A percentile compares a stretch with the other conserved stretches of the same genome.
These are phyloP conservation scores for Tremella fuciformis DNA, from an alignment of 768 basidiomycete genomes.

Conservation along the genomic window DNA sequence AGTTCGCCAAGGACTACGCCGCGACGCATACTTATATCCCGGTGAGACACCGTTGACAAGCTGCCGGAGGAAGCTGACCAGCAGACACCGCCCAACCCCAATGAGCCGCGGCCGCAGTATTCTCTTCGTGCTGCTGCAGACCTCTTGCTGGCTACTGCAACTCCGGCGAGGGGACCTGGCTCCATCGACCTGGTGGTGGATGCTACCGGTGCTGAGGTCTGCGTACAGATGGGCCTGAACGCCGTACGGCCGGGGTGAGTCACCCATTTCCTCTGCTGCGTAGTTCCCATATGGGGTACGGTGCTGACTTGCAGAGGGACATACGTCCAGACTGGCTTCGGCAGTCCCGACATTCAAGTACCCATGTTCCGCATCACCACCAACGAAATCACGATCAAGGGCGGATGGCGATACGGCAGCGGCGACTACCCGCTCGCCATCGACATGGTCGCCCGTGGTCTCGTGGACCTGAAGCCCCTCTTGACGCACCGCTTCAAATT, in stretches of 20 bases:
- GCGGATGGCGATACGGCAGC: conserved; percentile 70
- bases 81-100: conserved; percentile 53
- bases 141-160: conserved; percentile 65
- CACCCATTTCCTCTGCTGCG: background rate
- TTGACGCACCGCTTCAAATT: conserved; percentile 85
- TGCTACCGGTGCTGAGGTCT: conserved; percentile 87
- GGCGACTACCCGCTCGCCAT: conserved; percentile 66
- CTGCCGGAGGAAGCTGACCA: background rate
- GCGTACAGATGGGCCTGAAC: conserved; percentile 79
- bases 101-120: conserved; percentile 68
- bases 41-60: conserved; percentile 24
- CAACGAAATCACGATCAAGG: conserved; percentile 78
- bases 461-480: conserved; percentile 79
- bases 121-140: conserved; percentile 67
- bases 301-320: conserved; percentile 40
- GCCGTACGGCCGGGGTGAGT: conserved; percentile 65
- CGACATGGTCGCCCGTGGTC: conserved; percentile 73
- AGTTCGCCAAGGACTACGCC: conserved; percentile 80
- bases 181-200: conserved; percentile 84
- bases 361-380: conserved; percentile 67
- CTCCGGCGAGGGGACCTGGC: conserved; percentile 67
- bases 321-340: conserved; percentile 74
- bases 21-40: conserved; percentile 64
- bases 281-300: conserved; percentile 48
- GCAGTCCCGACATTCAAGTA: conserved; percentile 68